These are phyloP conservation scores for Begonia fuchsioides DNA, from an alignment of 306 rosid genomes.

Conservation along the genomic window DNA sequence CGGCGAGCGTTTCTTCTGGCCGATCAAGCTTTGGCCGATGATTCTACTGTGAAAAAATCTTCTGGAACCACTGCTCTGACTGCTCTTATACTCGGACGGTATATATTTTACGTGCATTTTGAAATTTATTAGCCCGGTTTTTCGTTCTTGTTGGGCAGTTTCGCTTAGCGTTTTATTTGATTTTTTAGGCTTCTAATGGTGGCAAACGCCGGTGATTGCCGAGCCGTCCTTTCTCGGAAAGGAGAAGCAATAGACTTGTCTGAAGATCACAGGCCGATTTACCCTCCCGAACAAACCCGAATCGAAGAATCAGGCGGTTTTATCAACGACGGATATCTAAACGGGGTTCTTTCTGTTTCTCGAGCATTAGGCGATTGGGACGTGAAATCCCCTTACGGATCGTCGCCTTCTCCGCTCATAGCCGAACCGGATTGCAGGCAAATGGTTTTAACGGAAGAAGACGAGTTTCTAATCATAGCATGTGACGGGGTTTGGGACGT, in stretches of 20 bases:
- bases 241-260: constrained; percentile 96
- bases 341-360: constrained; percentile 69
- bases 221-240: constrained; percentile 84
- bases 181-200: constrained; percentile 71
- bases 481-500: constrained; percentile 98
- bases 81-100: constrained; percentile 89
- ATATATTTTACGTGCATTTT: not conserved
- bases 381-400: constrained; percentile 66
- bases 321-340: constrained; percentile 77
- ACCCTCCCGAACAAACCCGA: constrained; percentile 55
- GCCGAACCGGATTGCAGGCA: constrained; percentile 82
- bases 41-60: constrained; percentile 53
- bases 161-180: not conserved
- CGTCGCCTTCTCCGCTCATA: constrained; percentile 60
- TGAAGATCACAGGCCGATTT: constrained; percentile 74
- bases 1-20: constrained; percentile 59
- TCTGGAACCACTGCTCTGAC: constrained; percentile 87
- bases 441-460: constrained; percentile 62
- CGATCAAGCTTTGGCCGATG: constrained; percentile 81
- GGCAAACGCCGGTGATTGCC: constrained; percentile 93
- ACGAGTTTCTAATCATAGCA: constrained; percentile 90
- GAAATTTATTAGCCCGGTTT: too few species aligned
- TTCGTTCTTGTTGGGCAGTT: too few species aligned
- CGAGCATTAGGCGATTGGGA: constrained; percentile 98
- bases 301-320: constrained; percentile 72